phyloP scores from a whole-genome alignment of 306 rosid genomes.

The Cucurbita ficifolia region DNA sequence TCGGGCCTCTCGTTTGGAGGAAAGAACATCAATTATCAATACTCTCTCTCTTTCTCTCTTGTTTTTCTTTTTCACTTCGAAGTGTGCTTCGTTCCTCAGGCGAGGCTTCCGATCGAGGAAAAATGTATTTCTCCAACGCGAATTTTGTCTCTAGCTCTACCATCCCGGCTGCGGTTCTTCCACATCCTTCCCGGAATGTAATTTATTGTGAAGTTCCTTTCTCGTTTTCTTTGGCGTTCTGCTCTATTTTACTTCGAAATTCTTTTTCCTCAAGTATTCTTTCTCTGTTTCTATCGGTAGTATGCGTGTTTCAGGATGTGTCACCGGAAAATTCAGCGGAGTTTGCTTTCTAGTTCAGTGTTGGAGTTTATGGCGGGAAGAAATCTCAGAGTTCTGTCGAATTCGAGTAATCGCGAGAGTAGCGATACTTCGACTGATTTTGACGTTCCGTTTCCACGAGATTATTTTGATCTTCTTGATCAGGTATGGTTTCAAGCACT shows the following conservation, averaged over 20 bases:
- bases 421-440: slow-evolving; percentile 25
- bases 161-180: slow-evolving; percentile 25
- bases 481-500: slow-evolving; percentile 32
- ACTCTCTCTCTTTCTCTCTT: neutral
- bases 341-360: slow-evolving; percentile 5
- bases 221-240: neutral
- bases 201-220: neutral
- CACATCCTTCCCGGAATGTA: slow-evolving; percentile 25
- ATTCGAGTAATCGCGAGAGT: slow-evolving; percentile 27
- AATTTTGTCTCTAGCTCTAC: slow-evolving; percentile 8
- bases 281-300: slow-evolving; percentile 14
- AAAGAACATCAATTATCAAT: neutral
- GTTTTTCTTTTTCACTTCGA: neutral
- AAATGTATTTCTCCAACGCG: slow-evolving; percentile 29
- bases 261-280: neutral
- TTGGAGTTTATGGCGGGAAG: slow-evolving; percentile 8
- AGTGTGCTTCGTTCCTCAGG: neutral
- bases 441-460: slow-evolving; percentile 54
- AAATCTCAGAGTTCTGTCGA: slow-evolving; percentile 12
- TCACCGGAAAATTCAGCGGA: slow-evolving; percentile 14
- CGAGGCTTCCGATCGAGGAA: neutral
- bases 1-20: slow-evolving; percentile 2
- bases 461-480: slow-evolving; percentile 69
- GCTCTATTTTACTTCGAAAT: neutral
- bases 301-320: slow-evolving; percentile 13